Conservation (phyloP, 768 basidiomycete species). For the Tricholoma furcatifolium region DNA sequence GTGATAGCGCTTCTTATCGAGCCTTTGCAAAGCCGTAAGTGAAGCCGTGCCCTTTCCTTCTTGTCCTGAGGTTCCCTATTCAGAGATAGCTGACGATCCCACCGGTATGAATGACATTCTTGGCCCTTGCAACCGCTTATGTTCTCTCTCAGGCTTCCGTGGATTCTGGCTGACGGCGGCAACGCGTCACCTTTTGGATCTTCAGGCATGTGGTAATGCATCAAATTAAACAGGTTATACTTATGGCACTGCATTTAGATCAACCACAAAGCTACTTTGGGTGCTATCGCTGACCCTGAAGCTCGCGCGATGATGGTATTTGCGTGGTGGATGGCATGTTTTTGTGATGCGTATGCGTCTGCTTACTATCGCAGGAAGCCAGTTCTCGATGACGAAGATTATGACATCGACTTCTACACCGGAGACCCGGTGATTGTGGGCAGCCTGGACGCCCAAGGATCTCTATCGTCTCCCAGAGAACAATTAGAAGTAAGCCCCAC, state of each 20-base stretch:
- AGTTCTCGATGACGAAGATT: slow-evolving; percentile 84
- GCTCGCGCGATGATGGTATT: slow-evolving; percentile 84
- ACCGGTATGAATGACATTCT: slow-evolving; percentile 47
- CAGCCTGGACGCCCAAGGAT: slow-evolving; percentile 39
- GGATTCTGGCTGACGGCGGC: slow-evolving; percentile 82
- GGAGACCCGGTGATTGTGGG: slow-evolving; percentile 59
- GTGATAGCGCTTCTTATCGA: slow-evolving; percentile 82
- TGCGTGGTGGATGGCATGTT: slow-evolving; percentile 92
- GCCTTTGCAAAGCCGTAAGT: slow-evolving; percentile 85
- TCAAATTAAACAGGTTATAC: slow-evolving; percentile 3
- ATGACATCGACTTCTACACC: slow-evolving; percentile 87
- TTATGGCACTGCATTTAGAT: slow-evolving; percentile 45
- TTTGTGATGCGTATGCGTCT: slow-evolving; percentile 80
- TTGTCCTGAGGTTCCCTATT: slow-evolving; percentile 8
- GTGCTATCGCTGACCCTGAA: slow-evolving; percentile 70
- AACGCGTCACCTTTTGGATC: slow-evolving; percentile 75
- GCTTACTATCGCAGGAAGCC: slow-evolving; percentile 87
- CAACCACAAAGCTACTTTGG: slow-evolving; percentile 80
- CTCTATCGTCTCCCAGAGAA: slow-evolving; percentile 67
- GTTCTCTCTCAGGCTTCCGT: slow-evolving; percentile 59
- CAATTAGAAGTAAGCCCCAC: slow-evolving; percentile 71
- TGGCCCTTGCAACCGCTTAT: slow-evolving; percentile 2
- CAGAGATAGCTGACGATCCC: slow-evolving; percentile 73
- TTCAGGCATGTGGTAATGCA: slow-evolving; percentile 50
- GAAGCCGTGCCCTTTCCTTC: slow-evolving; percentile 4